Base-by-base conservation (phyloP, 306 rosid genomes). In the barrel medic (Medicago truncatula) region DNA sequence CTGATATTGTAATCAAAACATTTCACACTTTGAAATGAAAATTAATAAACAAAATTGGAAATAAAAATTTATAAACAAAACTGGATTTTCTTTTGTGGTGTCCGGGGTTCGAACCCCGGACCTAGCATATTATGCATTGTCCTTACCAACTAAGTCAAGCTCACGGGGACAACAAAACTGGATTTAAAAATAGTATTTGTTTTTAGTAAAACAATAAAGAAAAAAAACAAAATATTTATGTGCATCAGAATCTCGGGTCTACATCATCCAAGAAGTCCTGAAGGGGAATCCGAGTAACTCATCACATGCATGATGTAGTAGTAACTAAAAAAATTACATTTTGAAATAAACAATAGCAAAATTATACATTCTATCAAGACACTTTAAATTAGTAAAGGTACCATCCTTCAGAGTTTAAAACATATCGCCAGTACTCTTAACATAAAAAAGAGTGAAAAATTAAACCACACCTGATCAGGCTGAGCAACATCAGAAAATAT, bases 401-500 rank as follows among this genome's bases (percentile, higher is more conserved):
- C 54, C 13, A 23, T 56, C n/a, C 4, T 15, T 16, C 3, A 66
- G 13, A 8, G 16, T 46, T 20, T 53, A 47, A 15, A 15, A 46
- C 5, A 8, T 23, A 9, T 38, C 21, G 59, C 4, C 9, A 47
- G 13, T 10, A 3, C 1, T 28, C 31, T 28, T 12, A 18, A 31
- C 41, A 20, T 11, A n/a, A 3, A 43, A n/a, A 16, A 14, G 6
- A 3, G 31, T 28, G 31, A 54, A 73, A 68, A 47, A 10, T 50
- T 16, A 25, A 21, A 69, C 28, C 81, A 80, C 36, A 95, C 99
- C 99, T 92, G 99, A 85, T 95, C 99, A 5, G 97, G 99, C 79
- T 95, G 97, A 7, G 99, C 99, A 82, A 95, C 99, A 84, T 96
- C 99, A 43, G 99, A 92, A 87, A 96, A 96, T 62, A 96, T 85